These are phyloP conservation scores for Tausonia pullulans DNA, from an alignment of 1,284 basidiomycete species.

Conservation along the genomic window DNA sequence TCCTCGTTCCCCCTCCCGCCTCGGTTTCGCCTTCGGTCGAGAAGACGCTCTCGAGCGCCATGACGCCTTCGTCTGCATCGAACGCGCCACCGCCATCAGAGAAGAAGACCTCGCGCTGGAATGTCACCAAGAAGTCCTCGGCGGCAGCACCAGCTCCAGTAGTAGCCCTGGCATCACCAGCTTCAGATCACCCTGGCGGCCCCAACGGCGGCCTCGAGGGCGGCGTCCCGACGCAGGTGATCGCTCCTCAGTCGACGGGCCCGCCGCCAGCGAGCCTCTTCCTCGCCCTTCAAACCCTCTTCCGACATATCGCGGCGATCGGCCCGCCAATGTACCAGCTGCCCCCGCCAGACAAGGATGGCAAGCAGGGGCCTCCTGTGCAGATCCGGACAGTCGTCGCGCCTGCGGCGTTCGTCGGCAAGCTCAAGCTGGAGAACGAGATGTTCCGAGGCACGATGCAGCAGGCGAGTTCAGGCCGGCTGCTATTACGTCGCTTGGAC, in stretches of 20 bases:
- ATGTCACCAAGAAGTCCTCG: neutral
- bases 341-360: constrained; percentile 12
- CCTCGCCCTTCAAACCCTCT: constrained; percentile 81
- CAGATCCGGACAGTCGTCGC: constrained; percentile 60
- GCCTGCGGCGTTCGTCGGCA: constrained; percentile 78
- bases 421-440: constrained; percentile 77
- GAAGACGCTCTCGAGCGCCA: too few relatives aligned
- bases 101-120: neutral
- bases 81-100: neutral
- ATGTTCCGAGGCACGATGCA: constrained; percentile 76
- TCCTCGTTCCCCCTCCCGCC: constrained; percentile 9
- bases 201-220: too few relatives aligned
- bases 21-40: too few relatives aligned
- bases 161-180: too few relatives aligned
- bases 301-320: constrained; percentile 55
- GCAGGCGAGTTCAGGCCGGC: constrained; percentile 15
- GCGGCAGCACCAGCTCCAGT: too few relatives aligned
- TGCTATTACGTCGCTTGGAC: neutral
- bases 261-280: constrained; percentile 63
- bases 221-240: neutral
- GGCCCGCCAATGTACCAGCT: constrained; percentile 6
- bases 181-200: too few relatives aligned
- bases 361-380: constrained; percentile 24
- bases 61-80: constrained; percentile 9
- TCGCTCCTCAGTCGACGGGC: constrained; percentile 7